Percentiles rank a stretch among this genome's conserved stretches.
phyloP scores from a whole-genome alignment of 495 filamentous ascomycete genomes.

The Margaritispora aquatica region DNA sequence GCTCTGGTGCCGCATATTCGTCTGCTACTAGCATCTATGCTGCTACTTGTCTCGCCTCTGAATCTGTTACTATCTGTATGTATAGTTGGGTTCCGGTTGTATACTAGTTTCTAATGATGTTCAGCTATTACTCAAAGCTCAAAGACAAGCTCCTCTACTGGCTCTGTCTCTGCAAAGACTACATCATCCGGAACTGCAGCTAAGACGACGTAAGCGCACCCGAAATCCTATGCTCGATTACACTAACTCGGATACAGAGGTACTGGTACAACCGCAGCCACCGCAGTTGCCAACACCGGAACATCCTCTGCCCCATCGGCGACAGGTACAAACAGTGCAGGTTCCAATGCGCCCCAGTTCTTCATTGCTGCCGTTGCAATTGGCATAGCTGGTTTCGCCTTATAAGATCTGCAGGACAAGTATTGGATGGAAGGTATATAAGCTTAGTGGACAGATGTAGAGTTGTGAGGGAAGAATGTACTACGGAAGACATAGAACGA shows the following conservation, averaged over 20 bases:
- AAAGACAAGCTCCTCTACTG: neutral
- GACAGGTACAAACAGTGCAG: constrained; percentile 4
- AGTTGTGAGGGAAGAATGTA: too few relatives aligned
- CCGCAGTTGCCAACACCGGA: constrained; percentile 1
- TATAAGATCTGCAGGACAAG: constrained; percentile 1
- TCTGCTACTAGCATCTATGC: constrained; percentile 26
- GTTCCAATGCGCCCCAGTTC: constrained; percentile 8
- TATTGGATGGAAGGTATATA: neutral
- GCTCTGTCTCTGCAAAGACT: constrained; percentile 8
- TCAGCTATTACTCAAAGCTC: constrained; percentile 6
- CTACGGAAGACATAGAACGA: too few relatives aligned
- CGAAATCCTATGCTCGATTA: neutral
- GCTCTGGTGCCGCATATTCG: constrained; percentile 22
- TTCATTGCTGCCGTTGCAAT: constrained; percentile 6
- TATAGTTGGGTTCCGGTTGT: neutral
- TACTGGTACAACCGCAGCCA: neutral
- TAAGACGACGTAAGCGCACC: constrained; percentile 4
- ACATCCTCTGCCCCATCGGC: constrained; percentile 3
- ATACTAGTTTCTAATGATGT: neutral
- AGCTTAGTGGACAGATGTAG: neutral
- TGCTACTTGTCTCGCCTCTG: constrained; percentile 25
- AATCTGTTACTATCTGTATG: constrained; percentile 27
- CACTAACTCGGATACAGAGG: constrained; percentile 3
- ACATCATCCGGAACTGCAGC: constrained; percentile 4
- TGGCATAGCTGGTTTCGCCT: constrained; percentile 8